Conservation (phyloP, 192 early-diverging fungal genomes). For the Coemansia sp. region DNA sequence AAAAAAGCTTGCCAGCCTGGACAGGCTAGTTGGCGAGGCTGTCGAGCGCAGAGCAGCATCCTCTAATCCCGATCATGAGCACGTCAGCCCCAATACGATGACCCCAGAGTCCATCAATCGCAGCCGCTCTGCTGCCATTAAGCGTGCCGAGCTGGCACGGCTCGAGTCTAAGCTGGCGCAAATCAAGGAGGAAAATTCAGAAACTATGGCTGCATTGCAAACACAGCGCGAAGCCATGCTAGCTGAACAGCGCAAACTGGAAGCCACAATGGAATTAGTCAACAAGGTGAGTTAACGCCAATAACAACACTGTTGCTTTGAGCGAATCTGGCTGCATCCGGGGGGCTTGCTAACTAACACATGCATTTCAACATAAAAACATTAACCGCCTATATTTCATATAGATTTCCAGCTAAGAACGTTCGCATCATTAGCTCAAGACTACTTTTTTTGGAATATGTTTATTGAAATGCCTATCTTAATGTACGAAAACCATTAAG, state of each 20-base stretch:
- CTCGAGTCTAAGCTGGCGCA: slow-evolving; percentile 24
- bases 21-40: slow-evolving; percentile 34
- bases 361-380: not conserved
- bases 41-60: slow-evolving; percentile 18
- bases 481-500: too few species aligned
- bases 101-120: slow-evolving; percentile 45
- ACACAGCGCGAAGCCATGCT: slow-evolving; percentile 10
- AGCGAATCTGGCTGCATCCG: too few species aligned
- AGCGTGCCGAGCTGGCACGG: slow-evolving; percentile 28
- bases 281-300: slow-evolving; percentile 1
- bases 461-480: not conserved
- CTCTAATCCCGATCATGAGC: slow-evolving; percentile 1
- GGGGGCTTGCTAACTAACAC: not conserved
- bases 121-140: slow-evolving; percentile 32
- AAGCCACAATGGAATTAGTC: slow-evolving; percentile 12
- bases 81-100: too few species aligned
- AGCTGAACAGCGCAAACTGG: slow-evolving; percentile 16
- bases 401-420: not conserved
- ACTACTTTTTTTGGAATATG: not conserved
- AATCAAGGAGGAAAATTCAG: slow-evolving; percentile 22
- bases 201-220: slow-evolving; percentile 7
- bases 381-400: not conserved
- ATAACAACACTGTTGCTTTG: too few species aligned
- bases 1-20: slow-evolving; percentile 31
- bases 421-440: not conserved